These are phyloP conservation scores for Ajuga reptans DNA, from an alignment of 305 asterid genomes.

Conservation along the genomic window DNA sequence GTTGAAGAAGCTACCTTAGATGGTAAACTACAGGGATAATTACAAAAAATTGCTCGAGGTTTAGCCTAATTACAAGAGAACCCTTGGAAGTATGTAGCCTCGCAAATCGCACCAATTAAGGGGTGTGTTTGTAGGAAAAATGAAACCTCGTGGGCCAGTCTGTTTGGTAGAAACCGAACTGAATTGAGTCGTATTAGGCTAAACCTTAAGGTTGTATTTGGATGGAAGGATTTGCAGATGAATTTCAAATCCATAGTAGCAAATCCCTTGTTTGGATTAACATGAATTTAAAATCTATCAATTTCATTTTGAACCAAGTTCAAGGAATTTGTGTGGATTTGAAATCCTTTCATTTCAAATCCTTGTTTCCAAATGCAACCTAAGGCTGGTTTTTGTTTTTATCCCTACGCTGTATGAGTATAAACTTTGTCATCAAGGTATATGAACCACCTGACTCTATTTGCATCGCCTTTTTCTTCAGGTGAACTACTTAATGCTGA, in stretches of 20 bases:
- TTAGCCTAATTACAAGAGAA: neutral
- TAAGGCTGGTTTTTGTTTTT: too few species aligned
- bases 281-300: too few species aligned
- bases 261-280: too few species aligned
- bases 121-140: too few species aligned
- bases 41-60: neutral
- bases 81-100: neutral
- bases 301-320: too few species aligned
- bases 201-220: neutral
- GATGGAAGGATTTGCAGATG: too few species aligned
- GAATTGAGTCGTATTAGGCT: neutral
- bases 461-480: slow-evolving; percentile 23
- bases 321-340: too few species aligned
- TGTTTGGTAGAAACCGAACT: too few species aligned
- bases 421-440: slow-evolving; percentile 17
- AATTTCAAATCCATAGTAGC: too few species aligned
- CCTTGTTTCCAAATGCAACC: too few species aligned
- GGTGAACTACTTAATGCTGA: slow-evolving; percentile 26
- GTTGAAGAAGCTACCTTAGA: slow-evolving; percentile 18
- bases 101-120: neutral
- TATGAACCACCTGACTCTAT: slow-evolving; percentile 20
- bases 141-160: too few species aligned
- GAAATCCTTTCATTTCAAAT: too few species aligned
- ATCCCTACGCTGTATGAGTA: slow-evolving; percentile 7
- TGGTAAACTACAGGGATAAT: slow-evolving; percentile 12